These are phyloP conservation scores for Pneumocystis oryctolagi DNA, from an alignment of 1,139 yeast species.

Conservation along the genomic window DNA sequence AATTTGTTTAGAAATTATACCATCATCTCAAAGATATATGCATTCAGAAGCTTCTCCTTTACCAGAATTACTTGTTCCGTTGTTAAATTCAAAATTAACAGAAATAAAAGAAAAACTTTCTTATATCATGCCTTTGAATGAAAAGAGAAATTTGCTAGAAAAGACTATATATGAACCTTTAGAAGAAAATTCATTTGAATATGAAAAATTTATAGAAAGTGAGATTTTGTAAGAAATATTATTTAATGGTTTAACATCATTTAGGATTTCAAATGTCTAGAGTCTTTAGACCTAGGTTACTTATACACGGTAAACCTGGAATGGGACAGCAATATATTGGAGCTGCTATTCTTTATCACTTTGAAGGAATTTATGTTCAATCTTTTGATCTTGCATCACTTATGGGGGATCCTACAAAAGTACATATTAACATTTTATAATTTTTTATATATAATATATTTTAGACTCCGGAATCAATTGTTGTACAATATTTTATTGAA, in stretches of 20 bases:
- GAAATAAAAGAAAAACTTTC: conserved; percentile 38
- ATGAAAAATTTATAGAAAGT: conserved; percentile 48
- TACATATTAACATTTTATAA: conserved; percentile 4
- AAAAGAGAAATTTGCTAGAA: conserved; percentile 45
- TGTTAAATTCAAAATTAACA: conserved; percentile 38
- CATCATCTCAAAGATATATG: conserved; percentile 80
- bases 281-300: conserved; percentile 65
- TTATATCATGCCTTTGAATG: conserved; percentile 48
- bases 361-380: conserved; percentile 87
- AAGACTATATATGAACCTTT: conserved; percentile 55
- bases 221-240: conserved; percentile 22
- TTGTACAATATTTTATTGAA: conserved; percentile 75
- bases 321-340: conserved; percentile 81
- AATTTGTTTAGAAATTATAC: conserved; percentile 41
- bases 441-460: neutral
- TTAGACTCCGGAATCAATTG: conserved; percentile 60
- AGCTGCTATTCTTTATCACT: conserved; percentile 61
- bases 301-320: conserved; percentile 63
- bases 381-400: conserved; percentile 66
- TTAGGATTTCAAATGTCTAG: conserved; percentile 39
- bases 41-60: conserved; percentile 62
- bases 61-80: conserved; percentile 55
- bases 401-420: conserved; percentile 61
- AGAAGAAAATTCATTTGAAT: conserved; percentile 50
- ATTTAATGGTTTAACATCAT: neutral